Percentiles rank a stretch among this genome's conserved stretches.
Evolutionary conservation across 140 eudicot genomes (phyloP).

Genomic region (Senecio squalidus): DNA sequence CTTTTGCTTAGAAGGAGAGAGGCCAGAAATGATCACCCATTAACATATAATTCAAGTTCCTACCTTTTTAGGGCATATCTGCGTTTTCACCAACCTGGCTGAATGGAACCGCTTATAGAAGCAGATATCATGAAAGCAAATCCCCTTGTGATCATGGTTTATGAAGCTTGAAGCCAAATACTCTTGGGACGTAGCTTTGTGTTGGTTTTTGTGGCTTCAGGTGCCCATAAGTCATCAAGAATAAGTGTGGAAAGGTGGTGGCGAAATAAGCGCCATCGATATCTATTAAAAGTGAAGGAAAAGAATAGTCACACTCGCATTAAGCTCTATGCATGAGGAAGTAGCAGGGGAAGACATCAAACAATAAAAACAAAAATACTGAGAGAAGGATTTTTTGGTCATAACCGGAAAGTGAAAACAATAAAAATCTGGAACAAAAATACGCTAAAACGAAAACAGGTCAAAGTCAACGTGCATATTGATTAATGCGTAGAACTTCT

Average conservation of each 20-base stretch:
- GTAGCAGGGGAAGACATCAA: neutral
- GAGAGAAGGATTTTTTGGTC: no score
- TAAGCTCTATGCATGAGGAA: neutral
- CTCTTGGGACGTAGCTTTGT: conserved; percentile 75
- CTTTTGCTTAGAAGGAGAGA: conserved; percentile 14
- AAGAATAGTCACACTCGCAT: conserved; percentile 24
- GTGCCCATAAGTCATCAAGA: conserved; percentile 91
- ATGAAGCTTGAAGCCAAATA: conserved; percentile 94
- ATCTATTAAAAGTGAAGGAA: conserved; percentile 70
- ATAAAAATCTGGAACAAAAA: no score
- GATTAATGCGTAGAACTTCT: no score
- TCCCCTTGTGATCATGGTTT: conserved; percentile 43
- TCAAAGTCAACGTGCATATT: no score
- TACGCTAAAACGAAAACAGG: no score
- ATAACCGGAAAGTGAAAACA: no score
- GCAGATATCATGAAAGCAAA: conserved; percentile 15
- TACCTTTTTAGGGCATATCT: conserved; percentile 20
- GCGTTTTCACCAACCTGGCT: conserved; percentile 22
- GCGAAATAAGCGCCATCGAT: conserved; percentile 94
- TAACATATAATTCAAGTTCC: conserved; percentile 14
- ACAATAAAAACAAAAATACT: neutral
- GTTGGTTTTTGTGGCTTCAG: conserved; percentile 84
- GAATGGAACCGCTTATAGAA: conserved; percentile 14
- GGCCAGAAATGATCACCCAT: conserved; percentile 21
- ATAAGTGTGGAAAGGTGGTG: conserved; percentile 92